Conservation (phyloP, 257 asterid species). For the Gardenia jasminoides region DNA sequence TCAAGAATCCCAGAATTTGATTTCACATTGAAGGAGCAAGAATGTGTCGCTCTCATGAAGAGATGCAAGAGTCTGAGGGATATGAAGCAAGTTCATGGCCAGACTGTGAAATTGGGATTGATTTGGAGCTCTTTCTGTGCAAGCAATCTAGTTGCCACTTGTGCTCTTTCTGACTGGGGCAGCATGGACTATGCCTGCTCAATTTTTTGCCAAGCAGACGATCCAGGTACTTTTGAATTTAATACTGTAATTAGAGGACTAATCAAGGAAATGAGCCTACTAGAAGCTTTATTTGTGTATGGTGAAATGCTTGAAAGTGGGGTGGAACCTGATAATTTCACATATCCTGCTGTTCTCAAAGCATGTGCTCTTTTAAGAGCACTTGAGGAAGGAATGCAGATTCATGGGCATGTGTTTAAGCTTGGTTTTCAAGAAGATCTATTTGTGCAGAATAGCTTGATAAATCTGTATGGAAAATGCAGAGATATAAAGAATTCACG, state of each 20-base stretch:
- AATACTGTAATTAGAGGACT: slow-evolving; percentile 67
- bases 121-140: slow-evolving; percentile 54
- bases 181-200: slow-evolving; percentile 87
- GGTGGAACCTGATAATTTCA: slow-evolving; percentile 58
- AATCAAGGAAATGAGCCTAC: slow-evolving; percentile 42
- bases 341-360: slow-evolving; percentile 62
- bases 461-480: slow-evolving; percentile 76
- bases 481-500: slow-evolving; percentile 38
- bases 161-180: slow-evolving; percentile 82
- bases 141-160: slow-evolving; percentile 66
- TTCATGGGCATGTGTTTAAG: slow-evolving; percentile 68
- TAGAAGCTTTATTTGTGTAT: slow-evolving; percentile 45
- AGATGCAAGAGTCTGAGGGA: slow-evolving; percentile 50
- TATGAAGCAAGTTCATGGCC: slow-evolving; percentile 68
- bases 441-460: slow-evolving; percentile 68
- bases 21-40: slow-evolving; percentile 52
- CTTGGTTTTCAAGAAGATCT: slow-evolving; percentile 56
- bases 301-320: slow-evolving; percentile 59
- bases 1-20: slow-evolving; percentile 37
- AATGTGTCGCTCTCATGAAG: slow-evolving; percentile 53
- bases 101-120: slow-evolving; percentile 61
- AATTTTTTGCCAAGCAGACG: slow-evolving; percentile 46
- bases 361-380: slow-evolving; percentile 49
- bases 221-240: slow-evolving; percentile 65
- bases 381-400: slow-evolving; percentile 46